Conservation (phyloP, 148 eudicot species). For the Polygonum aviculare region DNA sequence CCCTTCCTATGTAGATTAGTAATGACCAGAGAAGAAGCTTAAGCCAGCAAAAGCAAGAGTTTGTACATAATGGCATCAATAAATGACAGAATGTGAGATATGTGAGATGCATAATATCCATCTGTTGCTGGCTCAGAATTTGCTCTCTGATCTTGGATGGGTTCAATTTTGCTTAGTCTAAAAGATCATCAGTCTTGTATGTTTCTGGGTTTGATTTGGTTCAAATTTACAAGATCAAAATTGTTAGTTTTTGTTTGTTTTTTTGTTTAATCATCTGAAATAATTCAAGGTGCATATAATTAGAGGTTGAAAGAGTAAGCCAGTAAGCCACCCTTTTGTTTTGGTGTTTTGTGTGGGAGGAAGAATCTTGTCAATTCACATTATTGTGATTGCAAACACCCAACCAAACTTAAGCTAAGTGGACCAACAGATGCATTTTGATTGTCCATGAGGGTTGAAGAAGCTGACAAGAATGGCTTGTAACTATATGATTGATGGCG, state of each 20-base stretch:
- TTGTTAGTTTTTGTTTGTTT: neutral
- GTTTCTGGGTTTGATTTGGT: neutral
- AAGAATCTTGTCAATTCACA: constrained; percentile 3
- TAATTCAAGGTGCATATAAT: neutral
- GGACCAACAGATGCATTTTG: neutral
- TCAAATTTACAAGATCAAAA: neutral
- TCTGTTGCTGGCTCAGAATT: neutral
- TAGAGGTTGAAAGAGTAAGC: neutral
- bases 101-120: neutral
- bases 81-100: constrained; percentile 5
- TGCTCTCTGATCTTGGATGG: neutral
- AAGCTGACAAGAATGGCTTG: constrained; percentile 3
- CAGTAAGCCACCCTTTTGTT: neutral
- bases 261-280: neutral
- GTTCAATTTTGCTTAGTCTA: neutral
- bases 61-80: constrained; percentile 10
- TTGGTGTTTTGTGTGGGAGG: neutral
- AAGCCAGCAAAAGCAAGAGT: neutral
- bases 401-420: neutral
- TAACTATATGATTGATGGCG: neutral
- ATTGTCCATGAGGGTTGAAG: neutral
- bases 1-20: neutral
- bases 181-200: neutral
- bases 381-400: neutral
- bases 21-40: neutral